phyloP scores from a whole-genome alignment of 352 stramenopile species.

The Pythium utonaiense region DNA sequence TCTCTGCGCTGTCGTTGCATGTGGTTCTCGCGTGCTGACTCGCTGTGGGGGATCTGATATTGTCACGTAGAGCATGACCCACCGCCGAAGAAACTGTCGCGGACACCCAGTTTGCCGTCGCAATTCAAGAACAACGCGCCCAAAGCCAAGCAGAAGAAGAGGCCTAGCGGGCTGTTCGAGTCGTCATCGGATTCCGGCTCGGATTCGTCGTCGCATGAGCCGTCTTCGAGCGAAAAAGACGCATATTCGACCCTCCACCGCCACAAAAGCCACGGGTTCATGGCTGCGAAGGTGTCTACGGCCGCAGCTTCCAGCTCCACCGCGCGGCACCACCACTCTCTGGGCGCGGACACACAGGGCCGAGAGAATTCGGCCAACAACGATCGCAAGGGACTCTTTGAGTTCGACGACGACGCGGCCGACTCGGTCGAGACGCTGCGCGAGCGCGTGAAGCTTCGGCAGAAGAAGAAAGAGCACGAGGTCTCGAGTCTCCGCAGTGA shows the following conservation, averaged over 20 bases:
- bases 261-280: neutral
- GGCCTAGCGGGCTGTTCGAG: slow-evolving; percentile 24
- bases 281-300: neutral
- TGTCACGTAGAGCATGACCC: slow-evolving; percentile 6
- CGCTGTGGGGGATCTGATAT: neutral
- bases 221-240: slow-evolving; percentile 6
- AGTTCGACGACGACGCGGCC: slow-evolving; percentile 59
- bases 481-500: slow-evolving; percentile 43
- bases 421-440: slow-evolving; percentile 75
- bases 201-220: slow-evolving; percentile 15
- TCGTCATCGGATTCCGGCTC: slow-evolving; percentile 24
- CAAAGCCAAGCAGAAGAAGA: slow-evolving; percentile 9
- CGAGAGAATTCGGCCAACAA: slow-evolving; percentile 15
- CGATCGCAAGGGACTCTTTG: slow-evolving; percentile 72
- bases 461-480: slow-evolving; percentile 68
- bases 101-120: slow-evolving; percentile 20
- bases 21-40: neutral
- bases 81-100: slow-evolving; percentile 11
- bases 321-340: slow-evolving; percentile 11
- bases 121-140: slow-evolving; percentile 8
- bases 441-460: slow-evolving; percentile 62
- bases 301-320: neutral
- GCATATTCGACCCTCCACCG: neutral
- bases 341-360: neutral
- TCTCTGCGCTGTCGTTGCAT: neutral